These are phyloP conservation scores for Stenocarpella maydis DNA, from an alignment of 2,329 filamentous ascomycete genomes.

Conservation along the genomic window DNA sequence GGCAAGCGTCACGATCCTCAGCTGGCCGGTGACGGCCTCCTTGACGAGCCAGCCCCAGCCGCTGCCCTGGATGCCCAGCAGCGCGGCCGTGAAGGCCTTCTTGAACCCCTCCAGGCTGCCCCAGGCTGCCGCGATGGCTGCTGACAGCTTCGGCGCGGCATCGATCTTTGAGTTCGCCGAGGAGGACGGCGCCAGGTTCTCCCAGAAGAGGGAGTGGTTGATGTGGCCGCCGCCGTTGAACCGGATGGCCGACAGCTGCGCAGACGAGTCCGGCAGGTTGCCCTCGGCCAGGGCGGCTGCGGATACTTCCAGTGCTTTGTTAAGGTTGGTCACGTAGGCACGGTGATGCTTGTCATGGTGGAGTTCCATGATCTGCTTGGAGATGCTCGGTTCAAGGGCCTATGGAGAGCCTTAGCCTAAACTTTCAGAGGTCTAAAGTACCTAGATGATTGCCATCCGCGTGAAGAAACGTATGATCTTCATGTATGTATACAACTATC, in stretches of 20 bases:
- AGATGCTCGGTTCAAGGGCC: conserved; percentile 73
- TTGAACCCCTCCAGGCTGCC: conserved; percentile 74
- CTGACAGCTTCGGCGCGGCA: conserved; percentile 64
- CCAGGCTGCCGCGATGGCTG: conserved; percentile 71
- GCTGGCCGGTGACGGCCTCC: conserved; percentile 47
- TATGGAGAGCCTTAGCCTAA: conserved; percentile 37
- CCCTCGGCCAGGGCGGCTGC: conserved; percentile 63
- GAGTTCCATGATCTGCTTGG: conserved; percentile 93
- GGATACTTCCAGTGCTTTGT: conserved; percentile 75
- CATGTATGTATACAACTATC: background rate
- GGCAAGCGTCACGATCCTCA: conserved; percentile 76
- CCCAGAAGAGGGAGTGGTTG: conserved; percentile 75
- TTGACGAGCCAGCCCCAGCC: conserved; percentile 90
- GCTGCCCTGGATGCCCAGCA: conserved; percentile 80
- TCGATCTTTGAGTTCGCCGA: conserved; percentile 59
- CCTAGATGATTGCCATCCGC: background rate
- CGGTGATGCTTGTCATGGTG: conserved; percentile 96
- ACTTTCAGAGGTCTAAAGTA: background rate
- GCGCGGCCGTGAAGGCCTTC: conserved; percentile 68
- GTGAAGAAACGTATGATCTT: background rate
- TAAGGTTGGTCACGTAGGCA: conserved; percentile 91
- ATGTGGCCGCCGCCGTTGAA: conserved; percentile 74
- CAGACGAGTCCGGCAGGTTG: conserved; percentile 49
- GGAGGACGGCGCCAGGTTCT: conserved; percentile 71
- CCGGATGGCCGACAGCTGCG: conserved; percentile 69